Base-by-base conservation (phyloP, 108 stramenopile species). In the Cyclostephanos tholiformis region DNA sequence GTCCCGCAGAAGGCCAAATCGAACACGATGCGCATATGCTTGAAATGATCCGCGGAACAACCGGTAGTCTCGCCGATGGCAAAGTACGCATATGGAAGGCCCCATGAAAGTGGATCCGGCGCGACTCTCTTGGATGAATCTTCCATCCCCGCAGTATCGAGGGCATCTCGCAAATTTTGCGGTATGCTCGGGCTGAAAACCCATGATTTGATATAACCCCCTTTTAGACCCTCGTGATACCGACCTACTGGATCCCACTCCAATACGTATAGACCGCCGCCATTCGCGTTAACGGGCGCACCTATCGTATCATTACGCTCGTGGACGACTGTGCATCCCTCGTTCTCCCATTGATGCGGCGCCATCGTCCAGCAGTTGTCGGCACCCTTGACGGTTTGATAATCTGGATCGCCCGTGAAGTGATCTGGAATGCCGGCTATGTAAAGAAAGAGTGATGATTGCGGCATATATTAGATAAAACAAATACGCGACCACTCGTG, bases 331-430 rank as follows among this genome's bases (percentile, higher is more conserved):
- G 94, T 94, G 72, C 96, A 96, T 25, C 96, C 96, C 68, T 96
- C 92, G 76, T 96, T 96, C n/a, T 88, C 76, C 96, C 96, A 96
- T 80, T 96, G 96, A 79, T 96, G 90, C n/a, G 83, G 89, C 39
- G 91, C 92, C 77, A 91, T 92, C 0, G 90, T 89, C 82, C 85
- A 94, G 74, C 96, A 96, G 67, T 96, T 91, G 48, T 83, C 80
- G 6, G 89, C 89, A 50, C 84, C 71, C 74, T 83, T 80, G 26
- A 67, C 35, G 29, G 86, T 87, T 44, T 75, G 83, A 55, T 77
- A 87, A 29, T 79, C 68, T 35, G 84, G 79, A 27, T 85, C 72
- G 11, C 86, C 77, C 17, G 91, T 91, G 38, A 89, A 88, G 29
- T 67, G 69, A 60, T 90, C 82, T 0, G 92, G 95, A 43, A 96